phyloP scores from a whole-genome alignment of 2,329 filamentous ascomycete genomes.

The Rutstroemia sp. region DNA sequence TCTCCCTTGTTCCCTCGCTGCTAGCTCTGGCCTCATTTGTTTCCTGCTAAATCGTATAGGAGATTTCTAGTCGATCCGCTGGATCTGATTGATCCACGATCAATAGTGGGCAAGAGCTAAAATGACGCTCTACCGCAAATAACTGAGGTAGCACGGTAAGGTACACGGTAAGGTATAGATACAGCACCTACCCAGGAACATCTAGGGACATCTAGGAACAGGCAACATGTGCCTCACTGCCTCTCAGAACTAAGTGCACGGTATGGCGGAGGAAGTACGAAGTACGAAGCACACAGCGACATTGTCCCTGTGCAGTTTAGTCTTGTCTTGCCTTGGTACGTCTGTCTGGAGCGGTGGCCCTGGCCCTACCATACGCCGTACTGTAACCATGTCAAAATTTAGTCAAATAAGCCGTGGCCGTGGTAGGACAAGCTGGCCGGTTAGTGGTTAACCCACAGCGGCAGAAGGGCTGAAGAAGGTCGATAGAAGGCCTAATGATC shows the following conservation, averaged over 20 bases:
- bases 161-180: neutral
- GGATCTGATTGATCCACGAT: neutral
- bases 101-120: neutral
- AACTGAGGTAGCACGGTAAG: neutral
- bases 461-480: conserved; percentile 9
- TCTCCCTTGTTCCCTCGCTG: neutral
- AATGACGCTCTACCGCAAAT: neutral
- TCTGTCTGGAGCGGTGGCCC: neutral
- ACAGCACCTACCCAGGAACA: no score
- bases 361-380: no score
- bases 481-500: conserved; percentile 9
- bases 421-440: no score
- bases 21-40: neutral
- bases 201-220: no score
- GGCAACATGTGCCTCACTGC: no score
- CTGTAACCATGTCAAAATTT: no score
- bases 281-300: no score
- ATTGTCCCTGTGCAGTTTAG: no score
- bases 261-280: no score
- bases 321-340: neutral
- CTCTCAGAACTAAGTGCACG: no score
- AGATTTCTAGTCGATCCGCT: neutral
- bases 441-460: neutral
- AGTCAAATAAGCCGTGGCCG: no score
- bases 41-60: neutral